These are phyloP conservation scores for Aspergillus persii DNA, from an alignment of 2,329 filamentous ascomycete genomes.

Conservation along the genomic window DNA sequence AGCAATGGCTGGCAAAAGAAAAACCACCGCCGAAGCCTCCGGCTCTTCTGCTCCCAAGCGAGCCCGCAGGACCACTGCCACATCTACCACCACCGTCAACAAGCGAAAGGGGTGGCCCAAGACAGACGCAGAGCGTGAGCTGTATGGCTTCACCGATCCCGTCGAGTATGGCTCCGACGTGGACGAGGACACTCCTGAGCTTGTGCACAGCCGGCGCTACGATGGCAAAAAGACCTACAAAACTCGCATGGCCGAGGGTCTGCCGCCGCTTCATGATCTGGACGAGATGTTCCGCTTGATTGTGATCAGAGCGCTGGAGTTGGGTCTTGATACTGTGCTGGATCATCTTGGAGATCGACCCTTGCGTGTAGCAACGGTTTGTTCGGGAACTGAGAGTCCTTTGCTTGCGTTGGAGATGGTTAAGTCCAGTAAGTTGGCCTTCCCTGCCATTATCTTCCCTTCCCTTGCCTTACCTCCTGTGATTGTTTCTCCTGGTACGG, in stretches of 20 bases:
- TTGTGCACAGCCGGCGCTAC: conserved; percentile 16
- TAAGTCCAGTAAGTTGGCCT: conserved; percentile 18
- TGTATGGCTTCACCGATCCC: background rate
- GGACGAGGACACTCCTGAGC: conserved; percentile 21
- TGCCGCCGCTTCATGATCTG: conserved; percentile 28
- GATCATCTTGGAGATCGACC: conserved; percentile 32
- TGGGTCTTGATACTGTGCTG: conserved; percentile 47
- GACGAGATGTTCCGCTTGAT: conserved; percentile 31
- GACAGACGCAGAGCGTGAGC: background rate
- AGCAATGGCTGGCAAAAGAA: background rate
- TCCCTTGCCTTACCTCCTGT: background rate
- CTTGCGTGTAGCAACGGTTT: conserved; percentile 67
- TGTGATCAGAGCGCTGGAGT: conserved; percentile 20
- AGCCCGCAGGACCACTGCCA: background rate
- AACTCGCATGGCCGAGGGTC: conserved; percentile 17
- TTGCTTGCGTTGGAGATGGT: conserved; percentile 64
- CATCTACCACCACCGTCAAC: no score
- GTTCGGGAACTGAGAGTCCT: conserved; percentile 75
- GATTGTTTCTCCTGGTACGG: no score
- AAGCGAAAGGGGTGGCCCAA: background rate
- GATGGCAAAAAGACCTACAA: conserved; percentile 4
- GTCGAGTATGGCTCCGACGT: background rate
- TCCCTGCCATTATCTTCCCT: background rate
- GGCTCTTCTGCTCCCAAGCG: background rate
- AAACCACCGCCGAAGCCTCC: background rate